Base-by-base conservation (phyloP, 331 rosid species). In the Dryas integrifolia region DNA sequence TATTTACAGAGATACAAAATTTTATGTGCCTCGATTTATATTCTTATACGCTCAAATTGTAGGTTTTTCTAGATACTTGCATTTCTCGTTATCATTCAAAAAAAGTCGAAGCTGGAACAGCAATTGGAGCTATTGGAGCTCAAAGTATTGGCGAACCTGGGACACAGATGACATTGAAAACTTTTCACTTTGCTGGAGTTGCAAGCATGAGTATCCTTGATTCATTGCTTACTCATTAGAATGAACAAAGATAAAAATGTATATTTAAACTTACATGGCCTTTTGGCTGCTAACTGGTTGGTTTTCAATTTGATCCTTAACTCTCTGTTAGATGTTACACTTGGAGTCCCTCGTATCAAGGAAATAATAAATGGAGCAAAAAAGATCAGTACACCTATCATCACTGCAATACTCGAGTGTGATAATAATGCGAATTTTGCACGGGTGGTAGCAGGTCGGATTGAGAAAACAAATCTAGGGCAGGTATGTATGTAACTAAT, bases 191-290 rank as follows among this genome's bases (percentile, higher is more conserved):
- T 82, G 98, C 98, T 73, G 98, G 98, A 82, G 97, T 94, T 87
- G 97, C 97, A 58, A 94, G 98, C 98, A 94, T 94, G 97, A 94
- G 97, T 94, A 92, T 92, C 96, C 93, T 92, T 87, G 55, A 86
- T 62, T 72, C 67, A 68, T 72, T 14, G 30, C 52, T 30, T 62
- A 39, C 51, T 50, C 14, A 48, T 74, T 64, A 63, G 69, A 71
- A 15, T 71, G 49, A 58, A 56, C 10, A 48, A 35, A 62, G 45
- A 74, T 78, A 64, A 59, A 67, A 18, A 18, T 46, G 7, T 60
- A 46, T 63, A 46, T 58, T 58, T 26, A 10, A 62, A 58, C 75
- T 65, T 58, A 41, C 64, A 58, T n/a, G 55, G 59, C 57, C 16
- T 72, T 76, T 73, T 68, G 55, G 72, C 61, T 40, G 48, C 61